Evolutionary conservation across 2,329 filamentous ascomycete genomes (phyloP).

Genomic region (Botrytis pseudocinerea): DNA sequence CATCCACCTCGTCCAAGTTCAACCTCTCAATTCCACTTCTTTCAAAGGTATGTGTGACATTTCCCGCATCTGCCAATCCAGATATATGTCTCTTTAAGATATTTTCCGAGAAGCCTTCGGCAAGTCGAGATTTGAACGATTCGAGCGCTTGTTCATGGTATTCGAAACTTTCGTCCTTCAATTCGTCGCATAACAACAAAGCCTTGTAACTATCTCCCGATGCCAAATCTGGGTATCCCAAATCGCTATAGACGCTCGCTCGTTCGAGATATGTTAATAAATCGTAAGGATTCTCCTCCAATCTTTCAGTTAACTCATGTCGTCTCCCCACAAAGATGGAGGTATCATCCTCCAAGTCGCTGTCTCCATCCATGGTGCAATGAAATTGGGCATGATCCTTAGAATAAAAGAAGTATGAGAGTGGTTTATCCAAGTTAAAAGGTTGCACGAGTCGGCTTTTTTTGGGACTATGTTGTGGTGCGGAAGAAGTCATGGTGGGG

Average conservation of each 20-base stretch:
- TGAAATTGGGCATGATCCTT: constrained; percentile 24
- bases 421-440: constrained; percentile 16
- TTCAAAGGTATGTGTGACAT: constrained; percentile 26
- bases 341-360: constrained; percentile 33
- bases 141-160: constrained; percentile 70
- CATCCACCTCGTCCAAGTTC: constrained; percentile 41
- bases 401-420: constrained; percentile 4
- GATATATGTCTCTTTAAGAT: constrained; percentile 43
- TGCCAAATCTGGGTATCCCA: constrained; percentile 88
- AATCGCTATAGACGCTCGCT: constrained; percentile 66
- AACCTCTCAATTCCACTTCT: constrained; percentile 26
- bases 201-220: constrained; percentile 88
- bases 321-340: constrained; percentile 53
- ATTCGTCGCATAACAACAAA: constrained; percentile 81
- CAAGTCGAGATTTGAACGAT: constrained; percentile 29
- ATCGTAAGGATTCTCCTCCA: constrained; percentile 58
- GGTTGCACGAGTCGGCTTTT: not conserved
- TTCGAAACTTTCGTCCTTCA: constrained; percentile 76
- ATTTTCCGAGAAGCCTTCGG: constrained; percentile 42
- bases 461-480: not conserved
- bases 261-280: constrained; percentile 67
- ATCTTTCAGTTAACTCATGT: constrained; percentile 55
- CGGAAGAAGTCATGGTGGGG: constrained; percentile 14
- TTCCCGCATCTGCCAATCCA: constrained; percentile 26
- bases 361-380: constrained; percentile 27